Evolutionary conservation across 179 eudicot species (phyloP), one percentile per base, ranked within the genome.

Genomic region (Silene coronaria): DNA sequence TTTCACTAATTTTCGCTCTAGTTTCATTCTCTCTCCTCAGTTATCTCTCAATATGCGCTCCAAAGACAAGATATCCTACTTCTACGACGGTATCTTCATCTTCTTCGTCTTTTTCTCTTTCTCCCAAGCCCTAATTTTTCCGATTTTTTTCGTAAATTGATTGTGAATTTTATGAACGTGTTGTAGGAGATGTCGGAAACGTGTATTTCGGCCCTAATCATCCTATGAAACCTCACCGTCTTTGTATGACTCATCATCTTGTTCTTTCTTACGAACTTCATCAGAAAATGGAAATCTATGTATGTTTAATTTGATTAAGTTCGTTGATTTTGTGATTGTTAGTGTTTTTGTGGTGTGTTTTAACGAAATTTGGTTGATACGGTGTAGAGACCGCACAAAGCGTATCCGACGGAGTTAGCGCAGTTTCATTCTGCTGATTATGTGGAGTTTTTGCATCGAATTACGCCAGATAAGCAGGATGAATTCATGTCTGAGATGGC

Each of bases 391-490:
- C 98, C 98, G 24, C 98, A 94, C 61, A 91, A 92, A 77, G 98
- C 98, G 24, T 91, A 89, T 77, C 98, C 97, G 0, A 96, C 85
- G 64, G 98, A 94, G 88, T 86, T 94, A 64, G 98, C 96, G 4
- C 98, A 94, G 87, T 94, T 91, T 82, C 98, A 94, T 84, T 86
- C 98, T 0, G 89, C 96, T 42, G 98, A 94, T 84, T 94, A 94
- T 74, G 97, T 94, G 17, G 98, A 94, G 75, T 94, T 94, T 67
- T 82, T 94, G 85, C 89, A 94, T 65, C 84, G 98, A 57, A 94
- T 94, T 77, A 88, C 93, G 23, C 98, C 98, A 4, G 92, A 94
- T 36, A 87, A 86, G 12, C 91, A 87, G 72, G 84, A 86, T 63
- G 78, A 81, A 72, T 94, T 85, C 80, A 71, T 80, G 67, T 75